A percentile compares a stretch with the other conserved stretches of the same genome.
Conservation (phyloP, 306 rosid genomes). For the Quercus aquifolioides region DNA sequence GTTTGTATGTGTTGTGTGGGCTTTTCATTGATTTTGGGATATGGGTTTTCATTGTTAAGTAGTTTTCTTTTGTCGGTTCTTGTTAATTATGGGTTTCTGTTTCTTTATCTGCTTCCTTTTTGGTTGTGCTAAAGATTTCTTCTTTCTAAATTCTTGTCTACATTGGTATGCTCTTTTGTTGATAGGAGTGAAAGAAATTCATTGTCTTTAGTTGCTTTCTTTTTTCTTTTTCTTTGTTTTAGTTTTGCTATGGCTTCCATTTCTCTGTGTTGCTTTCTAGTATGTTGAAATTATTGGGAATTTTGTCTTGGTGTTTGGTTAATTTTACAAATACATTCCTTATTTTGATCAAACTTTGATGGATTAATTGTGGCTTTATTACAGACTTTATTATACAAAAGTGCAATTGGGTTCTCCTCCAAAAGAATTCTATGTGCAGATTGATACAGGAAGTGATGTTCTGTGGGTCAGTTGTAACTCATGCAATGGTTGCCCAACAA, state of each 20-base stretch:
- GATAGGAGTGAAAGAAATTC: background rate
- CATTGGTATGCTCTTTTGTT: background rate
- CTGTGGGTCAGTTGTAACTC: slow-evolving; percentile 84
- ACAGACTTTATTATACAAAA: slow-evolving; percentile 80
- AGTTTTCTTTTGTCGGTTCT: background rate
- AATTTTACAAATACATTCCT: too few species aligned
- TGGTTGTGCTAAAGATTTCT: background rate
- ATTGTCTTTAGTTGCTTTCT: background rate
- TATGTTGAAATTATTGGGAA: background rate
- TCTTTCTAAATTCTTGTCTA: background rate
- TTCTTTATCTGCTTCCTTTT: background rate
- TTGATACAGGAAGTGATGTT: slow-evolving; percentile 98
- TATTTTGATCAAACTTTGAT: background rate
- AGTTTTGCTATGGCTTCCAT: background rate
- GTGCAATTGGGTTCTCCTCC: slow-evolving; percentile 93
- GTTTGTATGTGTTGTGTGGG: background rate
- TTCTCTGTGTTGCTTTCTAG: background rate
- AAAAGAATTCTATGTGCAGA: slow-evolving; percentile 79
- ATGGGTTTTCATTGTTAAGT: slow-evolving; percentile 1
- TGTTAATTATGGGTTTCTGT: background rate
- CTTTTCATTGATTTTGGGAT: slow-evolving; percentile 14
- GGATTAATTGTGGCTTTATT: slow-evolving; percentile 14
- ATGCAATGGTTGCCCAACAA: slow-evolving; percentile 87
- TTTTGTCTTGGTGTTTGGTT: background rate
- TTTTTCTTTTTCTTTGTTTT: background rate